Base-by-base conservation (phyloP, 495 filamentous ascomycete species). In the Penicillium samsonianum region DNA sequence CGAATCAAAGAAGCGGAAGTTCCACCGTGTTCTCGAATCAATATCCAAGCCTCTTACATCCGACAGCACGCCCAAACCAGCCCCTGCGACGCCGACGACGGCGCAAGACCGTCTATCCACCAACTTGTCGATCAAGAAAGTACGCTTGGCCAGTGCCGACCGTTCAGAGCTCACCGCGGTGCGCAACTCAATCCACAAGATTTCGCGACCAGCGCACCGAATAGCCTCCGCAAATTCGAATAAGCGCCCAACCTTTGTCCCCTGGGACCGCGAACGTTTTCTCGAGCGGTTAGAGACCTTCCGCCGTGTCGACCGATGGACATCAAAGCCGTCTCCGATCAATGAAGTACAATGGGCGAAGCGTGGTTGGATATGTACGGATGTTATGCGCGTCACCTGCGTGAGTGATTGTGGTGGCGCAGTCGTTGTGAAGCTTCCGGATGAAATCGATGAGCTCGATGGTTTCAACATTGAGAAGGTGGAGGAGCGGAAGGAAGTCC, bases 271-370 rank as follows among this genome's bases (percentile, higher is more conserved):
- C 49, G 85, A 85, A 28, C 84, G 86, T 57, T 93, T 98, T 60
- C 81, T 98, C 3, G 82, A 84, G 59, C 79, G 94, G 20, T 76
- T 98, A 43, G 87, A 87, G 59, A 94, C 92, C 2, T 98, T 94
- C 62, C 85, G 91, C 51, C 90, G 91, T 59, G 85, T 97, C 42
- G 92, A 91, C 56, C 83, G 89, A 65, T 98, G 94, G 94, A 62
- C 87, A 79, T 52, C 73, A 31, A 72, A 98, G 89, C 75, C 94
- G 4, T 78, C 89, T 11, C 73, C 77, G 35, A 87, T 98, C 60
- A 92, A 85, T 66, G 94, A 98, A 73, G 89, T 97, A 6, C 86
- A 90, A 71, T 98, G 95, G 95, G 92, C 93, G 7, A 96, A 92
- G 77, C 80, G 89, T 30, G 94, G 94, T 2, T 98, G 94, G 94